Percentiles rank a stretch among this genome's conserved stretches.
These are phyloP conservation scores for Phytophthora vignae DNA, from an alignment of 352 stramenopile genomes.

Conservation along the genomic window DNA sequence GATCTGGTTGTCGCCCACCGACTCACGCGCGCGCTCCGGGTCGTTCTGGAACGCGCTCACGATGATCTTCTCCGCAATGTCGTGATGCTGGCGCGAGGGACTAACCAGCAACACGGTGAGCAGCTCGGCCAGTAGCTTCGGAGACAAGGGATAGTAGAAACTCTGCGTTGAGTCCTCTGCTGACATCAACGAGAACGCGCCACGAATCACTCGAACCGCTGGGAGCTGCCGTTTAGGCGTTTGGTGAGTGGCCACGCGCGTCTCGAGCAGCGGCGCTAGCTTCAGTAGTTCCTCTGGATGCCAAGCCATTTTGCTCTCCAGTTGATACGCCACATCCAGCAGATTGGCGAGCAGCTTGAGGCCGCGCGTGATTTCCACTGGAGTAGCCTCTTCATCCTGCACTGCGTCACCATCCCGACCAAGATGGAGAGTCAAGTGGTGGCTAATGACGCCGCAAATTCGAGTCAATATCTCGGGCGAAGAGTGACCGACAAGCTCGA, in stretches of 20 bases:
- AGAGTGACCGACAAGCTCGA: conserved; percentile 18
- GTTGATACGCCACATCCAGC: conserved; percentile 38
- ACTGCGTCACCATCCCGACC: not conserved
- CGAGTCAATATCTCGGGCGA: conserved; percentile 25
- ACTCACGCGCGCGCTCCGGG: conserved; percentile 40
- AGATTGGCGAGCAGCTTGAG: conserved; percentile 65
- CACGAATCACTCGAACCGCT: conserved; percentile 48
- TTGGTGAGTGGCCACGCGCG: conserved; percentile 43
- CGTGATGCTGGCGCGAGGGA: conserved; percentile 42
- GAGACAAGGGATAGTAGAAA: conserved; percentile 58
- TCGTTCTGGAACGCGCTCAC: conserved; percentile 63
- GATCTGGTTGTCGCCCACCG: conserved; percentile 66
- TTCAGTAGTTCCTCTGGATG: conserved; percentile 36
- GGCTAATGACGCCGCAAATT: conserved; percentile 12
- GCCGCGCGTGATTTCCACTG: conserved; percentile 30
- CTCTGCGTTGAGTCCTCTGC: not conserved
- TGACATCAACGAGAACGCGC: conserved; percentile 37
- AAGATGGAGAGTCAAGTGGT: conserved; percentile 11
- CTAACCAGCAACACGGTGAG: conserved; percentile 74
- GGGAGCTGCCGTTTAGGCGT: conserved; percentile 54
- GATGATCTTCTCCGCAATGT: conserved; percentile 54
- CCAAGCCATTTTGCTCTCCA: conserved; percentile 35
- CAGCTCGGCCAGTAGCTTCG: conserved; percentile 66
- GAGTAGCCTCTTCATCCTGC: conserved; percentile 17
- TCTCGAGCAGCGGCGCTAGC: conserved; percentile 41